Conservation (phyloP, 1,139 yeast genomes). For the Hyphopichia burtonii region DNA sequence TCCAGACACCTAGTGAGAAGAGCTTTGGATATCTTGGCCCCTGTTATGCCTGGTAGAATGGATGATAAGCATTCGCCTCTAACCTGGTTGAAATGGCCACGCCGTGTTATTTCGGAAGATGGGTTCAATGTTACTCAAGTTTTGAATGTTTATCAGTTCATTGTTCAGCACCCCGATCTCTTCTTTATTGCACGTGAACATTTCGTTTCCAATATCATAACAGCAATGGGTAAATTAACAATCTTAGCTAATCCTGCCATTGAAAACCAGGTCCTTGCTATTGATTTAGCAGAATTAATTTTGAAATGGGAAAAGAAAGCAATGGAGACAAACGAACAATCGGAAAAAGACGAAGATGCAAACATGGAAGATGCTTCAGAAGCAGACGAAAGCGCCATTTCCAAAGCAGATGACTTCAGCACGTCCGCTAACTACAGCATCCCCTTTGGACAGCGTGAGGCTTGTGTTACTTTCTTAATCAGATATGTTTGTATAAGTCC, state of each 20-base stretch:
- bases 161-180: constrained; percentile 80
- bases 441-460: constrained; percentile 82
- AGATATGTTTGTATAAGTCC: constrained; percentile 87
- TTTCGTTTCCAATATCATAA: constrained; percentile 81
- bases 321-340: constrained; percentile 8
- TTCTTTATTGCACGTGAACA: constrained; percentile 88
- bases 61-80: constrained; percentile 54
- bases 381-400: constrained; percentile 14
- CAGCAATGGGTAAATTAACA: constrained; percentile 94
- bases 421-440: constrained; percentile 52
- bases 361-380: constrained; percentile 9
- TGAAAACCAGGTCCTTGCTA: constrained; percentile 82
- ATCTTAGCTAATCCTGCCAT: constrained; percentile 75
- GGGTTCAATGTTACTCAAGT: constrained; percentile 82
- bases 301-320: constrained; percentile 78
- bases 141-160: constrained; percentile 84
- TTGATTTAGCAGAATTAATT: constrained; percentile 84
- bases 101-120: constrained; percentile 88
- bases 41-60: constrained; percentile 77
- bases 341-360: constrained; percentile 9
- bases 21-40: constrained; percentile 86
- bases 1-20: constrained; percentile 81
- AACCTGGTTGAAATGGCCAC: constrained; percentile 94
- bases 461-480: constrained; percentile 87
- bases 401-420: constrained; percentile 28